Conservation (phyloP, 805 yeast species). For the Candida nanaspora region DNA sequence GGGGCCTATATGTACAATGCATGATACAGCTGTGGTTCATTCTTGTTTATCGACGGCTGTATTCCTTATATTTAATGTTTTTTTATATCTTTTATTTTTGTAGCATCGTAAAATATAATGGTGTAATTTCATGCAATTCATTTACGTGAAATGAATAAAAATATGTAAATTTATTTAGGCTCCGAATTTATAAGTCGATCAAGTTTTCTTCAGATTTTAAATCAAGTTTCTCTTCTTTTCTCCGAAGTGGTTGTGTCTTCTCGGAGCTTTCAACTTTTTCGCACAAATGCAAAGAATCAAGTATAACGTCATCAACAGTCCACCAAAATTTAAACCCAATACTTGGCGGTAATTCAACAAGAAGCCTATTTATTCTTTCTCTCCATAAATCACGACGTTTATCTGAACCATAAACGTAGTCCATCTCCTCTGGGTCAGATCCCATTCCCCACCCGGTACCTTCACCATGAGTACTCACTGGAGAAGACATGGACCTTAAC, state of each 20-base stretch:
- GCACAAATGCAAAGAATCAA: slow-evolving; percentile 21
- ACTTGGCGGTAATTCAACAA: slow-evolving; percentile 30
- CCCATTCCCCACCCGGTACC: background rate
- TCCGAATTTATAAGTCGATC: slow-evolving; percentile 1
- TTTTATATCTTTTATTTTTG: no score
- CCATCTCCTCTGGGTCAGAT: background rate
- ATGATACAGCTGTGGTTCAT: background rate
- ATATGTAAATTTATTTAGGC: background rate
- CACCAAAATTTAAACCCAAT: slow-evolving; percentile 38
- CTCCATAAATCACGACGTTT: slow-evolving; percentile 52
- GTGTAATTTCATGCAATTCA: no score
- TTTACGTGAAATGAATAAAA: background rate
- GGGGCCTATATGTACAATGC: background rate
- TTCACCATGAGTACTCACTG: background rate
- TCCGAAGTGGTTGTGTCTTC: no score
- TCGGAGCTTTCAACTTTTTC: background rate
- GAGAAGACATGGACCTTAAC: background rate
- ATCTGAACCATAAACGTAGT: slow-evolving; percentile 27
- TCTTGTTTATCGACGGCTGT: background rate
- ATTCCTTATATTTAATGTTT: background rate
- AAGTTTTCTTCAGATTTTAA: background rate
- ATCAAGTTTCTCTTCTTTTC: background rate
- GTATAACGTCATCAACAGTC: slow-evolving; percentile 31
- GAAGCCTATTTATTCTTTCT: slow-evolving; percentile 37
- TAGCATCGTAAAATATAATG: no score